phyloP scores from a whole-genome alignment of 2,329 filamentous ascomycete species.

The Diaporthe sp. region DNA sequence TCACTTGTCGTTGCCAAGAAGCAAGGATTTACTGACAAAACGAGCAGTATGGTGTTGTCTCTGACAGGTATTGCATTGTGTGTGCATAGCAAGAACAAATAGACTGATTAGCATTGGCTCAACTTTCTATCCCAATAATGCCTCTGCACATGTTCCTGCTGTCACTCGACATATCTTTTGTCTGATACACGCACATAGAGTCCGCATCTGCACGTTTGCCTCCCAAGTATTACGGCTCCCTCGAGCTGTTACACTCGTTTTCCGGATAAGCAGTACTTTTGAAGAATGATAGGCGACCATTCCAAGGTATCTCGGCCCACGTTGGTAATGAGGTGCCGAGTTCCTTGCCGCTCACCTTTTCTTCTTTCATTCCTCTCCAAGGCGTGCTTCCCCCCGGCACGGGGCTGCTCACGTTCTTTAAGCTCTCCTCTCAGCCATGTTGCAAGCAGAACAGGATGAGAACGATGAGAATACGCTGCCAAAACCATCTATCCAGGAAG shows the following conservation, averaged over 20 bases:
- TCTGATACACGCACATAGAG: background rate
- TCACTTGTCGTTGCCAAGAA: background rate
- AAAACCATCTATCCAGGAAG: background rate
- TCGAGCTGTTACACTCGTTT: background rate
- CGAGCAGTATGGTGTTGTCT: constrained; percentile 77
- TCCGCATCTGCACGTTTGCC: background rate
- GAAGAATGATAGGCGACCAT: background rate
- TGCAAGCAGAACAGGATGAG: background rate
- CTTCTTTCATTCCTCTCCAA: background rate
- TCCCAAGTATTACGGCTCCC: background rate
- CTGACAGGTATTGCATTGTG: constrained; percentile 86
- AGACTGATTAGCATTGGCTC: constrained; percentile 39
- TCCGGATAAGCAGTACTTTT: background rate
- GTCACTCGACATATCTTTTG: background rate
- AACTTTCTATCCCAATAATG: background rate
- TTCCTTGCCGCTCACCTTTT: background rate
- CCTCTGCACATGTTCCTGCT: background rate
- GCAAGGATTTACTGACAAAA: background rate
- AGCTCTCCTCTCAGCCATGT: background rate
- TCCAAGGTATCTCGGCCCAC: too few relatives aligned
- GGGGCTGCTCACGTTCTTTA: background rate
- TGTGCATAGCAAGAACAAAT: constrained; percentile 73
- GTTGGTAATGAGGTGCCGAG: background rate
- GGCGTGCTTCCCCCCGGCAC: too few relatives aligned
- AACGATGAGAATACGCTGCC: background rate